Evolutionary conservation across 1,284 basidiomycete species (phyloP).

Genomic region (Phenoliferia sp.): DNA sequence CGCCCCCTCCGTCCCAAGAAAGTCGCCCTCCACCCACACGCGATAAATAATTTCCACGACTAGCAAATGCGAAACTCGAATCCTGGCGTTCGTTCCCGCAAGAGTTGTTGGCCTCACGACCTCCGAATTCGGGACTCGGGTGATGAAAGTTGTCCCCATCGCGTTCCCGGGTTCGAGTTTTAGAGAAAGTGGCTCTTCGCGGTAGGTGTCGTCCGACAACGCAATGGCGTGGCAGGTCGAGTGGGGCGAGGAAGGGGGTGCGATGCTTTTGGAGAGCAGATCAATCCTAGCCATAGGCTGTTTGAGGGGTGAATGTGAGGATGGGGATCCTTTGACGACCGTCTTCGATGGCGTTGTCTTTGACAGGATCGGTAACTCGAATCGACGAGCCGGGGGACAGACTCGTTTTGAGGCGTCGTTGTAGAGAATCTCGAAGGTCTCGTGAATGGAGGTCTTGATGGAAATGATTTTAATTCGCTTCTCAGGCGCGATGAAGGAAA

Average conservation of each 20-base stretch:
- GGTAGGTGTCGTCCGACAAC: too few relatives aligned
- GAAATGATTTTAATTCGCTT: not conserved
- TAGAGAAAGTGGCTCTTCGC: not conserved
- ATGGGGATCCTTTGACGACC: too few relatives aligned
- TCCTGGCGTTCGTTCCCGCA: not conserved
- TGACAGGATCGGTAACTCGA: not conserved
- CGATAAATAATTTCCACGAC: not conserved
- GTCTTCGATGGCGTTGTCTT: not conserved
- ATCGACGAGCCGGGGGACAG: not conserved
- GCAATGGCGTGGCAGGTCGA: too few relatives aligned
- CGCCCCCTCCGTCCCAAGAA: too few relatives aligned
- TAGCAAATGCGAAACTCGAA: not conserved
- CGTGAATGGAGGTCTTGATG: not conserved
- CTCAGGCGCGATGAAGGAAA: not conserved
- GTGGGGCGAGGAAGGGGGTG: too few relatives aligned
- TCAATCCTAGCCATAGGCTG: too few relatives aligned
- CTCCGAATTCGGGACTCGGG: not conserved
- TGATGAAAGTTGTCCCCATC: not conserved
- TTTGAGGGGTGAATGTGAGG: too few relatives aligned
- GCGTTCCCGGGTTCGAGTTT: not conserved
- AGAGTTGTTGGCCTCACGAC: not conserved
- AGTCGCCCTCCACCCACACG: not conserved
- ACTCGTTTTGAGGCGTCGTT: not conserved
- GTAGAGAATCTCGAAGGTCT: not conserved
- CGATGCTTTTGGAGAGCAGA: too few relatives aligned